phyloP scores from a whole-genome alignment of 768 basidiomycete genomes.

The Lactarius akahatsu region DNA sequence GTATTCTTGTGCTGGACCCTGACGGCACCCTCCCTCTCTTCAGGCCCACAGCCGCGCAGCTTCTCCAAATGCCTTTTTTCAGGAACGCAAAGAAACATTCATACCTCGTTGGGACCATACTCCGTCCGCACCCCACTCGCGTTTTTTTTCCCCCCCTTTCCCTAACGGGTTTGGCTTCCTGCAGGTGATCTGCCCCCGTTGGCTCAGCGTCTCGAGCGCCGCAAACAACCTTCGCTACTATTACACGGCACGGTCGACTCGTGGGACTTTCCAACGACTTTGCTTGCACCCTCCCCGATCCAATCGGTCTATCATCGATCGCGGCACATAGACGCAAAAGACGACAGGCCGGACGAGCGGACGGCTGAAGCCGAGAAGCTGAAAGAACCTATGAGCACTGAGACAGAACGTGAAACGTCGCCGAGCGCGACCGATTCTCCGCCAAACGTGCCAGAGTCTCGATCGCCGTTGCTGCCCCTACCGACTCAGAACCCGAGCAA shows the following conservation, averaged over 20 bases:
- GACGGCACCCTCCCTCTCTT: background rate
- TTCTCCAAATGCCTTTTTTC: slow-evolving; percentile 81
- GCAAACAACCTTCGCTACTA: slow-evolving; percentile 41
- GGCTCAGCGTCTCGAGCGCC: slow-evolving; percentile 68
- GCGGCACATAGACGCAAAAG: background rate
- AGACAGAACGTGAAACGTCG: background rate
- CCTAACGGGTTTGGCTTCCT: slow-evolving; percentile 4
- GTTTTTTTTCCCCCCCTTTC: background rate
- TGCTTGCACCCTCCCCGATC: slow-evolving; percentile 17
- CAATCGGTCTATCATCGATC: slow-evolving; percentile 10
- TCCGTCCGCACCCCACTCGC: slow-evolving; percentile 45
- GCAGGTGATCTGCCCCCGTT: slow-evolving; percentile 71
- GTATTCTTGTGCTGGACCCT: background rate
- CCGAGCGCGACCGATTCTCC: background rate
- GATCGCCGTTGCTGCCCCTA: background rate
- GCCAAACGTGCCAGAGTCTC: slow-evolving; percentile 1
- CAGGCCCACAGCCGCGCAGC: slow-evolving; percentile 74
- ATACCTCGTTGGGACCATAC: slow-evolving; percentile 73
- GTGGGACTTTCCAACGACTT: slow-evolving; percentile 69
- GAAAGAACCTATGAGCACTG: background rate
- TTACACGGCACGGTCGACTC: slow-evolving; percentile 62
- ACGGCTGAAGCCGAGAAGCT: background rate
- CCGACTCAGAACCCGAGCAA: background rate
- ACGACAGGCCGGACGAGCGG: background rate
- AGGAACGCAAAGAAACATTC: slow-evolving; percentile 73